Evolutionary conservation across 208 protist species (phyloP).

Genomic region (Crithidia bombi): DNA sequence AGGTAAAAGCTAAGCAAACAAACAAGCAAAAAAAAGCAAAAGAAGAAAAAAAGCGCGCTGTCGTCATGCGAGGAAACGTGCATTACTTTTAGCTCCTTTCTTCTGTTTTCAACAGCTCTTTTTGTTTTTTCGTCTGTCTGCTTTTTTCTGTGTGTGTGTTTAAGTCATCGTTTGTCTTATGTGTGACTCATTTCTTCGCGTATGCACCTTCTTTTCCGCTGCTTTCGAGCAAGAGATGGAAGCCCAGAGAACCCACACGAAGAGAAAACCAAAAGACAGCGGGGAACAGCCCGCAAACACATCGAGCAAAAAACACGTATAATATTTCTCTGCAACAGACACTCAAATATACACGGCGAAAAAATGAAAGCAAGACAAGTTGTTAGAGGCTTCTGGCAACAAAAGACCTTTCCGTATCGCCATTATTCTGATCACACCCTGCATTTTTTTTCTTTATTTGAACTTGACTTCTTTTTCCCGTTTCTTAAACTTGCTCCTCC

Average conservation of each 20-base stretch:
- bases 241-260: too few relatives aligned
- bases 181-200: too few relatives aligned
- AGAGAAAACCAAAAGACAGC: too few relatives aligned
- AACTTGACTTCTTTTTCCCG: conserved; percentile 29
- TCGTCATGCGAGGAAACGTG: too few relatives aligned
- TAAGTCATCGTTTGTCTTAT: neutral
- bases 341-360: too few relatives aligned
- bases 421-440: neutral
- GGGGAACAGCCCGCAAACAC: too few relatives aligned
- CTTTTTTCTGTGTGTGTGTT: neutral
- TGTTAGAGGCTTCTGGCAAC: neutral
- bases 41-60: neutral
- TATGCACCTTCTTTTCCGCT: too few relatives aligned
- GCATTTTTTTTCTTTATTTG: conserved; percentile 6
- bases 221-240: too few relatives aligned
- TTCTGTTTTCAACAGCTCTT: neutral
- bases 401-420: neutral
- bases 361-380: too few relatives aligned
- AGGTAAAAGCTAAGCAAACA: too few relatives aligned
- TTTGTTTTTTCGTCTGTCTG: conserved; percentile 12
- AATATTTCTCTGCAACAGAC: too few relatives aligned
- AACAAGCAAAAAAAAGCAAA: neutral
- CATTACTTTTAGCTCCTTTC: conserved; percentile 13
- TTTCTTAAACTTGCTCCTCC: conserved; percentile 9
- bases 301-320: too few relatives aligned